These are phyloP conservation scores for Trichophyton equinum DNA, from an alignment of 2,329 filamentous ascomycete genomes.

Conservation along the genomic window DNA sequence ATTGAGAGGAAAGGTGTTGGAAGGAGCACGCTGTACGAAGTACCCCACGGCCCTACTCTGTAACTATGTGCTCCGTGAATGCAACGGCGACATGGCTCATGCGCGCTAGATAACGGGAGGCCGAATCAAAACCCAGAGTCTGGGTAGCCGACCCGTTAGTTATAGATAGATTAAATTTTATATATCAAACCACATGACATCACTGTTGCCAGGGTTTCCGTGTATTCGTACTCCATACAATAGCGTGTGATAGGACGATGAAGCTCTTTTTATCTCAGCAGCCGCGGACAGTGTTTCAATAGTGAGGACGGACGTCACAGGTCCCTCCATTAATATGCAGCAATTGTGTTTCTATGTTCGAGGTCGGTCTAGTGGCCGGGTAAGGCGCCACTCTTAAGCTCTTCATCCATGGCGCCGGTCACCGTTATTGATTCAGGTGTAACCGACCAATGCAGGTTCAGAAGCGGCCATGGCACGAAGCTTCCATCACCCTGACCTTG, in stretches of 20 bases:
- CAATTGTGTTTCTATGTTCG: neutral
- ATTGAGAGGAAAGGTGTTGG: neutral
- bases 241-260: no score
- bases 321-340: neutral
- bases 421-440: slow-evolving; percentile 1
- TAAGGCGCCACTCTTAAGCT: neutral
- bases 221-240: neutral
- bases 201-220: neutral
- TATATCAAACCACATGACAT: neutral
- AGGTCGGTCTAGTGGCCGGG: neutral
- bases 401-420: neutral
- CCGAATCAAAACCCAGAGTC: neutral
- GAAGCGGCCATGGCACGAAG: neutral
- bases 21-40: no score
- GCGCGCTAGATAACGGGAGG: neutral
- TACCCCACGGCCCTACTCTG: no score
- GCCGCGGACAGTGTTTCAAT: neutral
- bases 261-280: neutral
- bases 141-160: neutral
- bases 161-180: neutral
- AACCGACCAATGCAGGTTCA: neutral
- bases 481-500: neutral
- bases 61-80: neutral
- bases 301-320: neutral
- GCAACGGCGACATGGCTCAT: neutral